Conservation (phyloP, 805 yeast genomes). For the Candida golubevii region DNA sequence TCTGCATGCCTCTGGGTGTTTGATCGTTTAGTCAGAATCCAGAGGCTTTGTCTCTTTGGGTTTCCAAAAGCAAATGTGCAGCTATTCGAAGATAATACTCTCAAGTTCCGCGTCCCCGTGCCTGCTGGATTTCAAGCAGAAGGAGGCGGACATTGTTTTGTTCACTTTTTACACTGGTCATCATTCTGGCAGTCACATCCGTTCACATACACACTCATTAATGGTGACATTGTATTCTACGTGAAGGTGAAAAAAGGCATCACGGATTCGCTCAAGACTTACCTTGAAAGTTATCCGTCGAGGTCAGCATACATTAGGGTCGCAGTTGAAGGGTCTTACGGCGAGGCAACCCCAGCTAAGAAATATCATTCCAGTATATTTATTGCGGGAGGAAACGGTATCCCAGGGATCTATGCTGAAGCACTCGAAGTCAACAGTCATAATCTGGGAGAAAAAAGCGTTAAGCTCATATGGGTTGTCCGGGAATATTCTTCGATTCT, state of each 20-base stretch:
- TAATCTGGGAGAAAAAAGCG: constrained; percentile 6
- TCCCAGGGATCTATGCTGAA: constrained; percentile 39
- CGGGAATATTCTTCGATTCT: constrained; percentile 46
- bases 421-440: constrained; percentile 14
- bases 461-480: constrained; percentile 60
- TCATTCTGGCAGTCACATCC: constrained; percentile 69
- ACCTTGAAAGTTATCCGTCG: constrained; percentile 18
- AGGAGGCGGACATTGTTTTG: constrained; percentile 63
- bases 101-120: constrained; percentile 46
- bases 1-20: constrained; percentile 16
- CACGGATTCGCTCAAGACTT: constrained; percentile 21
- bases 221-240: constrained; percentile 19
- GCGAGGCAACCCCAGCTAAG: constrained; percentile 30
- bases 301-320: constrained; percentile 22
- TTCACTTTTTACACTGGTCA: constrained; percentile 43
- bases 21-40: constrained; percentile 48
- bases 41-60: constrained; percentile 57
- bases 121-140: constrained; percentile 51
- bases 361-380: constrained; percentile 28
- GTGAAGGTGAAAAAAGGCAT: constrained; percentile 35
- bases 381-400: constrained; percentile 41
- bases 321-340: constrained; percentile 38
- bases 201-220: constrained; percentile 41
- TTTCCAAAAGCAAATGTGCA: constrained; percentile 46
- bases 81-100: constrained; percentile 42